Evolutionary conservation across 805 yeast genomes (phyloP).

Genomic region (Yarrowia sp.): DNA sequence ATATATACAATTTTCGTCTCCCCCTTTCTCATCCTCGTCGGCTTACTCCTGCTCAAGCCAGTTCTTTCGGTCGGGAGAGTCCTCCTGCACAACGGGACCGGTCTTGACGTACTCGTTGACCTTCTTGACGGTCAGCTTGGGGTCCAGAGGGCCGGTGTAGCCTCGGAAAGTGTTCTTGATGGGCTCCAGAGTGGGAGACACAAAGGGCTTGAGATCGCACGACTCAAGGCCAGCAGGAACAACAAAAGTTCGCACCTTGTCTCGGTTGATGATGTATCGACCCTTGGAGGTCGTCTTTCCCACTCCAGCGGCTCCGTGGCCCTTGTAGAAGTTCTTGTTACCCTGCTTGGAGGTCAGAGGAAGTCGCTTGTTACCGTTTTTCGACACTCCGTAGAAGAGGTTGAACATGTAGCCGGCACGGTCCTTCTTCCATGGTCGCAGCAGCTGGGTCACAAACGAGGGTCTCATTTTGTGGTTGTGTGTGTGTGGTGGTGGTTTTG

Average conservation of each 20-base stretch:
- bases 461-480: conserved; percentile 38
- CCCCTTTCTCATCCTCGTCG: too few species aligned
- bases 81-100: conserved; percentile 49
- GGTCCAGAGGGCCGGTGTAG: conserved; percentile 72
- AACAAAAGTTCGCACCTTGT: conserved; percentile 84
- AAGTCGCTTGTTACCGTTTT: conserved; percentile 74
- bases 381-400: conserved; percentile 74
- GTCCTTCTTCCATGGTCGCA: conserved; percentile 87
- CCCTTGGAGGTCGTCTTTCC: conserved; percentile 78
- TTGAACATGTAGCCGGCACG: conserved; percentile 59
- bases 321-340: conserved; percentile 90
- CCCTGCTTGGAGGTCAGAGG: conserved; percentile 90
- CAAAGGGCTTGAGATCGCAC: conserved; percentile 65
- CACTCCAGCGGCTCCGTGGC: conserved; percentile 92
- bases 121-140: conserved; percentile 68
- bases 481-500: conserved; percentile 2
- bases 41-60: conserved; percentile 34
- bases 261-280: conserved; percentile 74
- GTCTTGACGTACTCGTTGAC: conserved; percentile 71
- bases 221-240: conserved; percentile 55
- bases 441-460: conserved; percentile 46
- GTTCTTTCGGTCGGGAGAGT: conserved; percentile 30
- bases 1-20: conserved; percentile 11
- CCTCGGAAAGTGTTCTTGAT: conserved; percentile 69
- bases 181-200: conserved; percentile 69